Conservation (phyloP, 2,329 filamentous ascomycete genomes). For the Monosporascus sp. region DNA sequence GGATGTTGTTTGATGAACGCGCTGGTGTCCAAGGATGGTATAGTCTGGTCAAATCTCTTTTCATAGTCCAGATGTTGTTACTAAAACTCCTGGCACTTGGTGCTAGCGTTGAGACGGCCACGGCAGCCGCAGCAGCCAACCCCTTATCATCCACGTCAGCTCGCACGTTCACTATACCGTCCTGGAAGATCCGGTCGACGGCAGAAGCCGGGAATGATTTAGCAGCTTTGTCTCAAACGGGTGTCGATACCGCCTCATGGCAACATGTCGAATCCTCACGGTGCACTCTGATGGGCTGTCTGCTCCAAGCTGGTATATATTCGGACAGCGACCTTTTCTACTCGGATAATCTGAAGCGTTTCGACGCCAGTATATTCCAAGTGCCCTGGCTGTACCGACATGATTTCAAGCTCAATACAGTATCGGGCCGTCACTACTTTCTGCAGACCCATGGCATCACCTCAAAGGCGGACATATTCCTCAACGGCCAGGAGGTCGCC, state of each 20-base stretch:
- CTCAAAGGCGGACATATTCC: conserved; percentile 54
- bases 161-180: conserved; percentile 28
- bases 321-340: conserved; percentile 51
- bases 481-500: conserved; percentile 52
- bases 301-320: conserved; percentile 49
- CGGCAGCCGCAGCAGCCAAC: conserved; percentile 4
- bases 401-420: conserved; percentile 39
- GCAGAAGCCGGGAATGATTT: conserved; percentile 31
- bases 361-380: conserved; percentile 43
- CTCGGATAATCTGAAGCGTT: conserved; percentile 39
- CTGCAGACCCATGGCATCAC: conserved; percentile 56
- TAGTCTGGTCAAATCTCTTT: neutral
- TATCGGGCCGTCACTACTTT: conserved; percentile 39
- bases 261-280: conserved; percentile 40
- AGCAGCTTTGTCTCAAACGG: conserved; percentile 34
- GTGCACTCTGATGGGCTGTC: conserved; percentile 53
- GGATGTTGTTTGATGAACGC: neutral
- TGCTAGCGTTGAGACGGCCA: conserved; percentile 6
- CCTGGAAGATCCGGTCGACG: conserved; percentile 47
- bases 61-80: neutral
- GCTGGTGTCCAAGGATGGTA: neutral
- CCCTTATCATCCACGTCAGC: conserved; percentile 15
- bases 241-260: conserved; percentile 46
- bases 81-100: neutral
- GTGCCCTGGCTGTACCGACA: conserved; percentile 56